Evolutionary conservation across 768 basidiomycete genomes (phyloP), one percentile per base, ranked within the genome.

Genomic region (Paxillus ammoniavirescens): DNA sequence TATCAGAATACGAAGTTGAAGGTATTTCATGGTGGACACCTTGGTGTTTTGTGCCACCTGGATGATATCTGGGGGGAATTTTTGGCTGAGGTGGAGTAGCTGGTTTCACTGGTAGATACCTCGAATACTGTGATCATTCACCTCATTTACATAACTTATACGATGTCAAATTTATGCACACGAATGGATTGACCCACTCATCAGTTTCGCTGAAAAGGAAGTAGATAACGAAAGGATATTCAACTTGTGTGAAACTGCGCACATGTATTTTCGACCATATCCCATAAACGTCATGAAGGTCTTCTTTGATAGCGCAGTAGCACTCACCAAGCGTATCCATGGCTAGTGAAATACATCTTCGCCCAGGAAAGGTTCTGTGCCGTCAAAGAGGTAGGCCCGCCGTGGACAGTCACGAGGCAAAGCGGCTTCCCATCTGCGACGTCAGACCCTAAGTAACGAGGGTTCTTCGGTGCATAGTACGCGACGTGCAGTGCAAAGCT

Each of bases 251-350:
- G 17, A 0, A 23, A 15, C 0, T 10, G 1, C 72, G 38, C 54
- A 76, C 75, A 77, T 80, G 59, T 89, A 93, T 21, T 70, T 68
- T 6, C 86, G 77, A 0, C 91, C 91, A 58, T 84, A 90, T 0
- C 85, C 84, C n/a, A n/a, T n/a, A n/a, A n/a, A n/a, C n/a, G n/a
- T 65, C 33, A 41, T 5, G 35, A 43, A 6, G 15, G 8, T 21
- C 38, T 56, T 15, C 13, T 14, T 35, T 35, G 35, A 35, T 35
- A 21, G 1, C 35, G 35, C 12, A 35, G 57, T 35, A 35, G 1
- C 17, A 58, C 72, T 41, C 56, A 86, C 87, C 85, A 89, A 21
- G 77, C 84, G 73, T 76, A 90, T 17, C 87, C 86, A 8, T 86
- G 77, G 18, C 79, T 81, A 0, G 87, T 89, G 56, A 81, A 89